Percentiles rank a stretch among this genome's conserved stretches.
phyloP scores from a whole-genome alignment of 1,139 yeast genomes.

The Yamadazyma triangularis region DNA sequence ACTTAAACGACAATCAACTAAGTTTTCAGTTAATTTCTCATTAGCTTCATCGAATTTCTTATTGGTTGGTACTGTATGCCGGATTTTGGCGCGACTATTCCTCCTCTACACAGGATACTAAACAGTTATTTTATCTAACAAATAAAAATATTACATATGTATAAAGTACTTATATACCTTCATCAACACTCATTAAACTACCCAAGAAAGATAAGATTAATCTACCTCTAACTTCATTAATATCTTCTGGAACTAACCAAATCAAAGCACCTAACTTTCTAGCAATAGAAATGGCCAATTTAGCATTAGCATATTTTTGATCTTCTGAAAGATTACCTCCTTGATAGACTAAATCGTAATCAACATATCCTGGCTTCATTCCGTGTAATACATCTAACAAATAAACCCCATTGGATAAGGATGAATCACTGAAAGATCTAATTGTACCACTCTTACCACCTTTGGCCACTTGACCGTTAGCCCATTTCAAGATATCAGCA shows the following conservation, averaged over 20 bases:
- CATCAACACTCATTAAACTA: slow-evolving; percentile 68
- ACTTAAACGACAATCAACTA: slow-evolving; percentile 1
- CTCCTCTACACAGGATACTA: too few species aligned
- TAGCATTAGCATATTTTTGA: slow-evolving; percentile 89
- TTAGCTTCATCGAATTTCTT: slow-evolving; percentile 10
- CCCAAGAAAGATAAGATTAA: slow-evolving; percentile 93
- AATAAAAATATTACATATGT: too few species aligned
- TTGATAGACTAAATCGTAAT: slow-evolving; percentile 81
- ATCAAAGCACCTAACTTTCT: slow-evolving; percentile 96
- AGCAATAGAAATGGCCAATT: slow-evolving; percentile 95
- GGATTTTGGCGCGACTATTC: too few species aligned
- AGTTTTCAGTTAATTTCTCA: neutral
- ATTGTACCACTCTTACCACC: slow-evolving; percentile 71
- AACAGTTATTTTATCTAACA: too few species aligned
- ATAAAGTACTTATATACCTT: slow-evolving; percentile 8
- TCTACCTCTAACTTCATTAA: slow-evolving; percentile 91
- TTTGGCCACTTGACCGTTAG: slow-evolving; percentile 74
- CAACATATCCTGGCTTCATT: slow-evolving; percentile 94
- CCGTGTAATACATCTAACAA: slow-evolving; percentile 89
- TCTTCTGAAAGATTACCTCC: slow-evolving; percentile 66
- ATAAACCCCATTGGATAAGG: slow-evolving; percentile 73
- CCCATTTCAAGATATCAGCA: slow-evolving; percentile 89
- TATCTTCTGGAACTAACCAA: slow-evolving; percentile 99
- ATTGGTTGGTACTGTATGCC: slow-evolving; percentile 10
- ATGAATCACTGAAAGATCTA: slow-evolving; percentile 81